These are phyloP conservation scores for Ormosia emarginata DNA, from an alignment of 306 rosid species.

Conservation along the genomic window DNA sequence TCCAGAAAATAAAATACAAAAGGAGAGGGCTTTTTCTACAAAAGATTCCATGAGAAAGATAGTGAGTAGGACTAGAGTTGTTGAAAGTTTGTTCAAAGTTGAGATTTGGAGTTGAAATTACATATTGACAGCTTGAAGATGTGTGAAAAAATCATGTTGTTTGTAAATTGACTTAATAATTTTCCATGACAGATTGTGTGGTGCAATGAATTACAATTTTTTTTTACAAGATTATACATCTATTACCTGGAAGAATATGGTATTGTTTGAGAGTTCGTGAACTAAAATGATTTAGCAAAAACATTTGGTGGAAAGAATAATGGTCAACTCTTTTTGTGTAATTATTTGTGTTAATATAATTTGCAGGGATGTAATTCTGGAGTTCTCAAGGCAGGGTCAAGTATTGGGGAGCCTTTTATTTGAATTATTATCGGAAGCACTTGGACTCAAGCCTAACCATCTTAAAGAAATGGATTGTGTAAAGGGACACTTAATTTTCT, in stretches of 20 bases:
- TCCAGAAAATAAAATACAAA: too few relatives aligned
- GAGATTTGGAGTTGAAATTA: background rate
- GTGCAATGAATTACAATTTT: too few relatives aligned
- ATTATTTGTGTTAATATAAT: background rate
- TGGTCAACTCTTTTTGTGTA: background rate
- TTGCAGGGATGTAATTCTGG: conserved; percentile 33
- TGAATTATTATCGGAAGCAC: conserved; percentile 53
- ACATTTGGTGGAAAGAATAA: background rate
- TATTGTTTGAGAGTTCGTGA: too few relatives aligned
- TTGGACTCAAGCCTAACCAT: conserved; percentile 39
- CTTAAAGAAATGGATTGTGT: conserved; percentile 42
- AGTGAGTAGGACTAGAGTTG: background rate
- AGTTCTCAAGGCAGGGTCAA: conserved; percentile 28
- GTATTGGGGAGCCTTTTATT: conserved; percentile 31
- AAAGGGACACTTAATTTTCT: conserved; percentile 18
- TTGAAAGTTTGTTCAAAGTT: background rate
- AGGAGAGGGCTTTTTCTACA: too few relatives aligned
- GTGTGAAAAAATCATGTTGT: background rate
- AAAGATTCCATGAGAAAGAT: too few relatives aligned
- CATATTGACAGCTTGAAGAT: background rate
- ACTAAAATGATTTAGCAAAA: too few relatives aligned
- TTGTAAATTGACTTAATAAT: background rate
- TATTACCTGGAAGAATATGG: too few relatives aligned
- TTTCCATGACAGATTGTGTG: too few relatives aligned
- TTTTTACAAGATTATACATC: too few relatives aligned